Evolutionary conservation across 179 eudicot species (phyloP), one percentile per base, ranked within the genome.

Genomic region (Kewa caespitosa): DNA sequence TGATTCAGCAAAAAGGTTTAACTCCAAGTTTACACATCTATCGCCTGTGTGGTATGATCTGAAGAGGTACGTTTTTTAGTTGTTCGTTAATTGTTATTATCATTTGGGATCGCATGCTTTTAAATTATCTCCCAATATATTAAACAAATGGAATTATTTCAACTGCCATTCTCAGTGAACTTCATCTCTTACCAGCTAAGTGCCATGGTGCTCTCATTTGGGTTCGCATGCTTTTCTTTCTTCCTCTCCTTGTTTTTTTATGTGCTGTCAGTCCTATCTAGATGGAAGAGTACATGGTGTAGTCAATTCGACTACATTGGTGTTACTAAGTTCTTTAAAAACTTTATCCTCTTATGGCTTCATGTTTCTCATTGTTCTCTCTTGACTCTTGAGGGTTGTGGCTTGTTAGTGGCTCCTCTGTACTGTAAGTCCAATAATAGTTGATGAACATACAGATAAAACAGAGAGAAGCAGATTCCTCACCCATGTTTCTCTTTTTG

Each of bases 41-140:
- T 93, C 99, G 4, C 99, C 99, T 31, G 98, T 95, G 22, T 95
- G 99, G 99, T 95, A 95, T 76, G 90, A 93, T 78, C 88, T 95
- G 39, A 93, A 93, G 86, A 90, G 97, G 99, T 92, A 86, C 22
- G 76, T 61, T 55, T 13, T 46, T 30, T 2, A 38, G 38, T 48
- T 31, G 28, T 50, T 43, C 28, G 28, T 50, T 43, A 3, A n/a
- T 13, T 15, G 42, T 52, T 3, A 30, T 32, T 54, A 33, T 74
- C 11, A 25, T 25, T 69, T 69, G 32, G 46, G 38, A 25, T 38
- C 18, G 25, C 55, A 61, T 38, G 70, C 41, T 20, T 74, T 50
- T 52, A 23, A 36, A 25, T 50, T 23, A 34, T 70, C 25, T 32
- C 32, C 41, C 60, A 48, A 32, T 28, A 31, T 22, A 46, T 14